Evolutionary conservation across 2,329 filamentous ascomycete species (phyloP).

Genomic region (Penicillium verrucosum): DNA sequence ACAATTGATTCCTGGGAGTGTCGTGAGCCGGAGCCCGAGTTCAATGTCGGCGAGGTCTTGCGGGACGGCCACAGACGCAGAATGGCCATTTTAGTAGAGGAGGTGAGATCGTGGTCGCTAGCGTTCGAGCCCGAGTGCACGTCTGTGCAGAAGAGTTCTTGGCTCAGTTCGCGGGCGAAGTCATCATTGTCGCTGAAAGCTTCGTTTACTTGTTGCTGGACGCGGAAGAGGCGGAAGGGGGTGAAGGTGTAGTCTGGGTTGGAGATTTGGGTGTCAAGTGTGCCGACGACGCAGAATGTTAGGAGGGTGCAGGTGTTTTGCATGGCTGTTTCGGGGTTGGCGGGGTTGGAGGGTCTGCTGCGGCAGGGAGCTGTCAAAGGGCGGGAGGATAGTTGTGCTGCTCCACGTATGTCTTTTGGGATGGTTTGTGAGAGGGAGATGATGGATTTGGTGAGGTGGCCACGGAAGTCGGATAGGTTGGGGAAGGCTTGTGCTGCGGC

Average conservation of each 20-base stretch:
- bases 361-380: conserved; percentile 39
- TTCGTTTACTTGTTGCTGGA: conserved; percentile 61
- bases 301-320: conserved; percentile 39
- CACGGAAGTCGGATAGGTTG: conserved; percentile 40
- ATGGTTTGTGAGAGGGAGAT: conserved; percentile 43
- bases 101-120: conserved; percentile 23
- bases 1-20: conserved; percentile 25
- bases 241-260: conserved; percentile 57
- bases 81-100: conserved; percentile 20
- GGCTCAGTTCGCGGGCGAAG: conserved; percentile 60
- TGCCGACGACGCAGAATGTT: conserved; percentile 61
- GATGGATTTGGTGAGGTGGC: conserved; percentile 45
- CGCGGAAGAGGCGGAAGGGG: conserved; percentile 63
- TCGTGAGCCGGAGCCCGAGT: background rate
- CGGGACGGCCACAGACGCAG: conserved; percentile 23
- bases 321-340: conserved; percentile 31
- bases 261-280: conserved; percentile 55
- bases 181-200: conserved; percentile 54
- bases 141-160: conserved; percentile 54
- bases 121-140: conserved; percentile 23
- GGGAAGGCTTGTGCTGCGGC: conserved; percentile 22
- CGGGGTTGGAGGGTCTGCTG: conserved; percentile 16
- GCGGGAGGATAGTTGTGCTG: conserved; percentile 38
- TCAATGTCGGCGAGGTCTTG: conserved; percentile 1
- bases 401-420: conserved; percentile 32